Conservation (phyloP, 352 stramenopile genomes). For the Pythium dissimile region DNA sequence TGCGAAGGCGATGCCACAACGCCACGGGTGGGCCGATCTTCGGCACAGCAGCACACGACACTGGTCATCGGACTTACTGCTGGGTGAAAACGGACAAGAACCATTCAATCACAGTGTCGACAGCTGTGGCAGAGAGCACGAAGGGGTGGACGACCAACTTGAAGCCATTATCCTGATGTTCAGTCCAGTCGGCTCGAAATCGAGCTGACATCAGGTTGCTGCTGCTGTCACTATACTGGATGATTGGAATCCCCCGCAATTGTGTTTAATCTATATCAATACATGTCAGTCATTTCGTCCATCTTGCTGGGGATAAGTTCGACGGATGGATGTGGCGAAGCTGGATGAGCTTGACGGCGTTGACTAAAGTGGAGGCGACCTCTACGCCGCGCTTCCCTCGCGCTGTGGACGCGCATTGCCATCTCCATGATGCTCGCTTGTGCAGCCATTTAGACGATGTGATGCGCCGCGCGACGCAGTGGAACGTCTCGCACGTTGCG, state of each 20-base stretch:
- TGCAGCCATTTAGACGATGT: constrained; percentile 21
- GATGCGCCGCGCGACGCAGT: constrained; percentile 29
- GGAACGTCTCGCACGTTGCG: constrained; percentile 45
- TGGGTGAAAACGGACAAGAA: constrained; percentile 14
- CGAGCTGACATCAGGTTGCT: too few relatives aligned
- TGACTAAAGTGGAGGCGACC: neutral
- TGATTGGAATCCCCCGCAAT: neutral
- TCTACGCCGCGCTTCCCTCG: constrained; percentile 13
- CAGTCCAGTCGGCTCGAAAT: too few relatives aligned
- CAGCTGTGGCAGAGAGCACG: neutral
- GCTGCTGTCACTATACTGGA: constrained; percentile 1
- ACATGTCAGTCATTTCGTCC: too few relatives aligned
- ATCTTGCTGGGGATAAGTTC: too few relatives aligned
- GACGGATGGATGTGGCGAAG: neutral
- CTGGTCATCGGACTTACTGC: constrained; percentile 12
- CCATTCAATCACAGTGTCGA: neutral
- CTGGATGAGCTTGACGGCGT: neutral
- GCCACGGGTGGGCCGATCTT: too few relatives aligned
- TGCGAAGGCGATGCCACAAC: neutral
- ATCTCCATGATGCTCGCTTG: constrained; percentile 61
- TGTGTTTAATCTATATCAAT: too few relatives aligned
- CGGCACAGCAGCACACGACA: too few relatives aligned
- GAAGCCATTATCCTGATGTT: too few relatives aligned
- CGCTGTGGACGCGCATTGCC: constrained; percentile 61
- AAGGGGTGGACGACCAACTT: constrained; percentile 1